Base-by-base conservation (phyloP, 495 filamentous ascomycete genomes). In the Immersiella caudata region DNA sequence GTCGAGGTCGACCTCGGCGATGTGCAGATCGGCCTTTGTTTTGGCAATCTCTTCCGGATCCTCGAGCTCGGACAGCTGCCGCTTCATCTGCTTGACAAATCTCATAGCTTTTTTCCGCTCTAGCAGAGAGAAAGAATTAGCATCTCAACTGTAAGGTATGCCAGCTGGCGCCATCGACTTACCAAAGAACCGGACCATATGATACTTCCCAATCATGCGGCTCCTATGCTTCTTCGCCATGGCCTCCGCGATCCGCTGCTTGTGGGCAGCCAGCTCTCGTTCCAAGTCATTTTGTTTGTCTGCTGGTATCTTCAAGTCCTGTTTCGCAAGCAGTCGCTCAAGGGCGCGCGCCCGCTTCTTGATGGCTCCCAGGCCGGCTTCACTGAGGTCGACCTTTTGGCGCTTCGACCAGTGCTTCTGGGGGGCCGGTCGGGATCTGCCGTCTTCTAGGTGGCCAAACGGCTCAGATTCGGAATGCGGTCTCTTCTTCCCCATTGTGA, bases 151-250 rank as follows among this genome's bases (percentile, higher is more conserved):
- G n/a, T 12, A 18, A 14, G 40, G 11, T 14, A 18, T 46, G 36
- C 24, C 36, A 11, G 5, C 52, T n/a, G 8, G 2, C 2, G 52
- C 20, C 52, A 55, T 55, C 9, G 9, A 74, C 83, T 60, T 77
- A 91, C 93, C 85, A 84, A 90, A 92, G 76, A 99, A 99, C 58
- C 95, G 84, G 25, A 97, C 91, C 86, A 95, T 97, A 75, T 97
- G 94, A 74, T 97, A 99, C 72, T 88, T 93, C 74, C 83, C 86
- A 59, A 94, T 94, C 85, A 96, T 90, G 62, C 85, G 83, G 67
- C 86, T 85, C 67, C 89, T 86, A 60, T 79, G 78, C 73, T 86
- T 89, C 70, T 89, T 87, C 14, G 85, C 77, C 27, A 79, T 71
- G 24, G 81, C 79, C 51, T 82, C 79, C 25, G 77, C 83, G 20